Conservation (phyloP, 2,329 filamentous ascomycete species). For the Madurella mycetomatis region DNA sequence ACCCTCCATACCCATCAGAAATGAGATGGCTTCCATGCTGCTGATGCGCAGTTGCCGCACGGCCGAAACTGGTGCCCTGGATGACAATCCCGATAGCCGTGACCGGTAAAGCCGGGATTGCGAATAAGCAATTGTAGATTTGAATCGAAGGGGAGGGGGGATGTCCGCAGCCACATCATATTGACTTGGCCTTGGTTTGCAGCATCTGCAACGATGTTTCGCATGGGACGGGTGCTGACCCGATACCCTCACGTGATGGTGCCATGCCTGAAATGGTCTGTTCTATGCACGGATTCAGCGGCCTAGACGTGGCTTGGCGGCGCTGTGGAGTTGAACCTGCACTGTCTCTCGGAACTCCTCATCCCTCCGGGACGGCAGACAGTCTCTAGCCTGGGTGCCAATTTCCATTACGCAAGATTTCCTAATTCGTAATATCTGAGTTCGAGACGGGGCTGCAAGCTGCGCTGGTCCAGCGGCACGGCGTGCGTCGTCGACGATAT, state of each 20-base stretch:
- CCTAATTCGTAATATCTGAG: constrained; percentile 3
- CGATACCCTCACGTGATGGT: constrained; percentile 19
- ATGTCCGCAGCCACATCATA: background rate
- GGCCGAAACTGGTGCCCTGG: background rate
- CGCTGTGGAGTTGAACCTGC: constrained; percentile 16
- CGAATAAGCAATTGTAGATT: too few species aligned
- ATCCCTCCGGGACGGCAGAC: constrained; percentile 6
- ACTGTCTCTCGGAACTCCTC: constrained; percentile 11
- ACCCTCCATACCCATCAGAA: background rate
- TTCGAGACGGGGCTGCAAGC: background rate
- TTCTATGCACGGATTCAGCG: constrained; percentile 15
- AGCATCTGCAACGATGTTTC: background rate
- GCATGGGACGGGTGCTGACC: background rate
- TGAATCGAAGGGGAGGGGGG: too few species aligned
- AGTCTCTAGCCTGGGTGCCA: constrained; percentile 4
- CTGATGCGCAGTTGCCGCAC: background rate
- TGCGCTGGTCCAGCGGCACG: background rate
- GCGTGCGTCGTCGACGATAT: constrained; percentile 14
- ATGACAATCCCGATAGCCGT: background rate
- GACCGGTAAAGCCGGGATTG: too few species aligned
- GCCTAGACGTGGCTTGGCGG: constrained; percentile 7
- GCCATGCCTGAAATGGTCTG: constrained; percentile 15
- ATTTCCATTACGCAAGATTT: background rate
- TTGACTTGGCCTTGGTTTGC: background rate
- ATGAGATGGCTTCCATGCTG: background rate